Evolutionary conservation across 2,329 filamentous ascomycete genomes (phyloP), one percentile per base, ranked within the genome.

Genomic region (Trichoderma citrinoviride): DNA sequence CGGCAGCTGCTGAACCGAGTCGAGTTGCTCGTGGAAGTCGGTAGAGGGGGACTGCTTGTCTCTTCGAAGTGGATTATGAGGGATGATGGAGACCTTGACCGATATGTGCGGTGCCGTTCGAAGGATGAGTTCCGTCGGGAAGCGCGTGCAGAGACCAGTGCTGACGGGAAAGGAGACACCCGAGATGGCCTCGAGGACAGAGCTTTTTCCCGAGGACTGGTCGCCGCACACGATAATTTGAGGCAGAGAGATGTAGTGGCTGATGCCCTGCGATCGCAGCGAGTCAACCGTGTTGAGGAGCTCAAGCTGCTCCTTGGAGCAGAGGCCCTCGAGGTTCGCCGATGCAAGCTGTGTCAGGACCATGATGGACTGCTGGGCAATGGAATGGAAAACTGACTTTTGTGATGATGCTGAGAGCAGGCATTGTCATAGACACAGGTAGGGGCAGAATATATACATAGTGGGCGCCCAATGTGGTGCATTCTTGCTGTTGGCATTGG

Each of bases 171-270:
- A 87, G 0, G 79, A 78, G 0, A 87, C 79, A 8, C 81, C 79
- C 0, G 84, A 84, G 25, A 88, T 80, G 0, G 83, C 83, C 66
- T 87, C 83, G 0, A 88, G 76, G 0, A 86, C 81, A 0, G 83
- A 85, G 47, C 81, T 85, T 68, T 88, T 88, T 1, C 84, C 85
- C 1, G 80, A 79, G 0, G 81, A 83, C 67, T 85, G 83, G 58
- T 85, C 80, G 3, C 85, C 83, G 54, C 79, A 83, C 21, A 86
- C 82, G 5, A 86, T 78, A n/a, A 84, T 70, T 64, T 83, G 79
- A 1, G 81, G 81, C 0, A 82, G 69, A 12, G 75, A 73, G 17
- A 79, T 68, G 27, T 74, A 76, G 7, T 73, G 71, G 33, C 73
- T 73, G 47, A 79, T 68, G 1, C 77, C 76, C 17, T 74, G 71